Evolutionary conservation across 2,329 filamentous ascomycete species (phyloP).

Genomic region (Periconia digitata): DNA sequence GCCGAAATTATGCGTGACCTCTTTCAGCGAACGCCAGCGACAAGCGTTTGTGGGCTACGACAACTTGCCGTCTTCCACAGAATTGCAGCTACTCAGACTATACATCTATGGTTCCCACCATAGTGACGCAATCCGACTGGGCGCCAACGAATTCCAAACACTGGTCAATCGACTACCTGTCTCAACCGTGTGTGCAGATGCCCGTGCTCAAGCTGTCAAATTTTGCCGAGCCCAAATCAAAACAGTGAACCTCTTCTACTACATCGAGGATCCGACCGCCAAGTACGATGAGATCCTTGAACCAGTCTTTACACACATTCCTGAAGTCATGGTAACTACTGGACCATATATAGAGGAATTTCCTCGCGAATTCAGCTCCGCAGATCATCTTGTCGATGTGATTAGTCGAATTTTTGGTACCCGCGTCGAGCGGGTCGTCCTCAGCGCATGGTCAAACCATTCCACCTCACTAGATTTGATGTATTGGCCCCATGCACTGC

Average conservation of each 20-base stretch:
- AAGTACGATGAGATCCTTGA: constrained; percentile 5
- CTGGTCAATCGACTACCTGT: constrained; percentile 10
- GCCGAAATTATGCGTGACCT: not conserved
- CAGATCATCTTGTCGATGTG: constrained; percentile 10
- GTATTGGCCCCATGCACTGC: constrained; percentile 5
- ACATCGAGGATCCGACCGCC: not conserved
- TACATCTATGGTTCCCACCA: constrained; percentile 2
- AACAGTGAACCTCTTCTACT: not conserved
- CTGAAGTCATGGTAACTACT: constrained; percentile 5
- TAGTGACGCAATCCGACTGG: constrained; percentile 4
- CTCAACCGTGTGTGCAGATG: constrained; percentile 6
- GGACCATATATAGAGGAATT: not conserved
- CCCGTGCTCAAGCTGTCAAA: constrained; percentile 5
- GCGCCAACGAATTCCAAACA: constrained; percentile 7
- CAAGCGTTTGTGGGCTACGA: constrained; percentile 10
- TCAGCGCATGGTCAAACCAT: constrained; percentile 1
- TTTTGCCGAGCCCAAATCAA: constrained; percentile 5
- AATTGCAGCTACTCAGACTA: constrained; percentile 6
- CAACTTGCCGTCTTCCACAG: constrained; percentile 2
- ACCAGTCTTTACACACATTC: constrained; percentile 6
- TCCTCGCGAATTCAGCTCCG: constrained; percentile 2
- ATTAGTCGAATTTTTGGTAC: constrained; percentile 10
- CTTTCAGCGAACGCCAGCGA: constrained; percentile 10
- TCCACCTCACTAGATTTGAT: constrained; percentile 2
- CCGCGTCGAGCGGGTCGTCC: constrained; percentile 5